Base-by-base conservation (phyloP, 2,329 filamentous ascomycete species). In the Fusarium globosum region DNA sequence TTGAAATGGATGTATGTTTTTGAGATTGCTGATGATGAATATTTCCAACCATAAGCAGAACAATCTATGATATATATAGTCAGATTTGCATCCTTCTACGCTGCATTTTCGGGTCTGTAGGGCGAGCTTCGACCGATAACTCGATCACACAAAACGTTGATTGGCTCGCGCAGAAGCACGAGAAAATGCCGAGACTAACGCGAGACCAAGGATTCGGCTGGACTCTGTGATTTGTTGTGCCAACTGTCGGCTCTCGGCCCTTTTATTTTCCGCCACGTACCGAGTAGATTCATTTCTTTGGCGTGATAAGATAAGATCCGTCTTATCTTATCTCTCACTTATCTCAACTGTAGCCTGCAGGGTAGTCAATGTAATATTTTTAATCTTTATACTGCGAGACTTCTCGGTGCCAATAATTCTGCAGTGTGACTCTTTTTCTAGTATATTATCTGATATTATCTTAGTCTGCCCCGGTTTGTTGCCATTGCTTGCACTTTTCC, bases 111-210 rank as follows among this genome's bases (percentile, higher is more conserved):
- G 26, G 11, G 20, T 12, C 14, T 14, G 16, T 26, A n/a, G 21
- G 38, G 41, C 64, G 64, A 68, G 42, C 53, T 28, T 55, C 43
- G 56, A 13, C 48, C 56, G 64, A 68, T 20, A 7, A 9, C 2
- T 14, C 2, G 1, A 11, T 38, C 2, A 2, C 16, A 23, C 5
- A 21, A 14, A 6, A 8, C 2, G 4, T n/a, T 49, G 8, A 68
- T 68, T 63, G 42, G 64, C 20, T 36, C 38, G 7, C 4, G 2
- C 20, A 39, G 16, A 68, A 39, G 64, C 64, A 68, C 65, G 64
- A 68, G 65, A 68, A 68, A 30, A 68, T 45, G 56, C 65, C 64
- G 65, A 68, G 16, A 68, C 36, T 30, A 23, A 63, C 46, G 64
- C 65, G 65, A 68, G 42, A 13, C 16, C 3, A 42, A 33, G 2